These are phyloP conservation scores for Eutrema japonicum DNA, from an alignment of 345 rosid species.

Conservation along the genomic window DNA sequence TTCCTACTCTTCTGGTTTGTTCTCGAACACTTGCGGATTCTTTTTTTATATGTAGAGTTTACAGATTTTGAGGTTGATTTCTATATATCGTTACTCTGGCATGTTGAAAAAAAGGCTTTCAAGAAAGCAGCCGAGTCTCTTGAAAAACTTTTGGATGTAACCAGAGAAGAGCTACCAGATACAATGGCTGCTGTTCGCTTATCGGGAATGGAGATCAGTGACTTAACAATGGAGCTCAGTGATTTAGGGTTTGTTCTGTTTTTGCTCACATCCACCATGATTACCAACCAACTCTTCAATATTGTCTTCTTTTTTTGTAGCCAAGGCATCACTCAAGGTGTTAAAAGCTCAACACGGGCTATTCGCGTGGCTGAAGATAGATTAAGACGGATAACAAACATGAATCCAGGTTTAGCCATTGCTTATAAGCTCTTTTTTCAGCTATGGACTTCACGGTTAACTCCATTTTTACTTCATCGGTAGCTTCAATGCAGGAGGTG, in stretches of 20 bases:
- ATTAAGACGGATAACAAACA: constrained; percentile 60
- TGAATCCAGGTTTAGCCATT: constrained; percentile 50
- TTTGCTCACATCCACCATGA: background rate
- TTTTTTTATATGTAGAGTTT: background rate
- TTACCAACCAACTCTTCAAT: background rate
- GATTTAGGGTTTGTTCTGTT: constrained; percentile 68
- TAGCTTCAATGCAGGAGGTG: constrained; percentile 76
- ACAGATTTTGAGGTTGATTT: background rate
- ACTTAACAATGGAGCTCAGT: constrained; percentile 88
- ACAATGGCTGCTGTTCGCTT: constrained; percentile 92
- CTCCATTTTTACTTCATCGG: constrained; percentile 59
- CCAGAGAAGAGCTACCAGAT: constrained; percentile 89
- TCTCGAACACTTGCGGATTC: background rate
- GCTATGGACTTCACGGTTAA: constrained; percentile 41
- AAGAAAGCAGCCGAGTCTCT: constrained; percentile 87
- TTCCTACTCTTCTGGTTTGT: constrained; percentile 82
- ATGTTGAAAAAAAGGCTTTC: constrained; percentile 57
- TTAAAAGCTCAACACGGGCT: constrained; percentile 72
- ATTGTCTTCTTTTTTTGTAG: constrained; percentile 43
- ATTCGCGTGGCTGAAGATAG: constrained; percentile 89
- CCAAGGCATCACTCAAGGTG: constrained; percentile 85
- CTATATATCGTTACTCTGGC: background rate
- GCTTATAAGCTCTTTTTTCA: background rate
- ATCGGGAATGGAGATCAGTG: constrained; percentile 96
- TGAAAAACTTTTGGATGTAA: constrained; percentile 81